Conservation (phyloP, 2,329 filamentous ascomycete genomes). For the Aspergillus pseudoterreus region DNA sequence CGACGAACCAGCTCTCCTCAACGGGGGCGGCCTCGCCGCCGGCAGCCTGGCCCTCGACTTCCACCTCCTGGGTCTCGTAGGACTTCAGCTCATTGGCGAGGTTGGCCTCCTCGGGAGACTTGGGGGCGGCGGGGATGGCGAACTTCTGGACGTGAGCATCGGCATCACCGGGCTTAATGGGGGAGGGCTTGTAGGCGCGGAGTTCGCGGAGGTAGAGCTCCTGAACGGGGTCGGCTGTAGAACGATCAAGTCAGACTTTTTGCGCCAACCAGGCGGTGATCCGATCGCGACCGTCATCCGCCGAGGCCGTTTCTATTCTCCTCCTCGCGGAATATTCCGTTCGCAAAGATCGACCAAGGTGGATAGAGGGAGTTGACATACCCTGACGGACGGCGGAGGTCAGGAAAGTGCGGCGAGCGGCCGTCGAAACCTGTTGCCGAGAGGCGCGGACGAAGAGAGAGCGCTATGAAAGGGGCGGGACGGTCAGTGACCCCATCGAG, state of each 20-base stretch:
- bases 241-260: conserved; percentile 17
- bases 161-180: conserved; percentile 79
- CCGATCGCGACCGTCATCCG: too few species aligned
- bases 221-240: conserved; percentile 88
- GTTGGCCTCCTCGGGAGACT: conserved; percentile 89
- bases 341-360: neutral
- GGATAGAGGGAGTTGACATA: conserved; percentile 37
- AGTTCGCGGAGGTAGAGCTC: conserved; percentile 96
- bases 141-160: conserved; percentile 92
- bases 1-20: conserved; percentile 77
- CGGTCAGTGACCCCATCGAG: conserved; percentile 7
- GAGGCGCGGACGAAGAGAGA: conserved; percentile 59
- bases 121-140: conserved; percentile 70
- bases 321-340: too few species aligned
- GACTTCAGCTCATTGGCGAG: conserved; percentile 87
- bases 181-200: conserved; percentile 85
- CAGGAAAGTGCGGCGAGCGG: conserved; percentile 61
- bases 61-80: conserved; percentile 91
- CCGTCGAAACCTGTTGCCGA: conserved; percentile 53
- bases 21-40: conserved; percentile 58
- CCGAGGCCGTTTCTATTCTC: too few species aligned
- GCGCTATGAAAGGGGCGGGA: conserved; percentile 45
- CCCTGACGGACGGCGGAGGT: conserved; percentile 60
- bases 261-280: neutral
- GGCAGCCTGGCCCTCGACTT: conserved; percentile 82